These are phyloP conservation scores for Trichosphaerium sp. DNA, from an alignment of 78 protist genomes.

Conservation along the genomic window DNA sequence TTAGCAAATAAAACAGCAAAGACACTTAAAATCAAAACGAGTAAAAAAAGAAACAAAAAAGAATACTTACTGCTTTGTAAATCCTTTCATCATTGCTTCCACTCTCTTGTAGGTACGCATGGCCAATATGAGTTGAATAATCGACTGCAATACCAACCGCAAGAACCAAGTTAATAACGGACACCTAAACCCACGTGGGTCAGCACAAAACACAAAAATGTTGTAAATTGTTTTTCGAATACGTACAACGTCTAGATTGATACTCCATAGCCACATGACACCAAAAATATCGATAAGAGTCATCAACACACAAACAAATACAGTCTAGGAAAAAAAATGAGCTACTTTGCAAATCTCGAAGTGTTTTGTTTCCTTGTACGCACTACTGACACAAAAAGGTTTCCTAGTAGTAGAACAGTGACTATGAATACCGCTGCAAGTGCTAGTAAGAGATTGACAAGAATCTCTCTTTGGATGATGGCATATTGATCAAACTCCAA, in stretches of 20 bases:
- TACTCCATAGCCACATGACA: conserved; percentile 1
- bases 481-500: conserved; percentile 1
- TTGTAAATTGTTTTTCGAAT: no score
- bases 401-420: conserved; percentile 1
- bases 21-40: no score
- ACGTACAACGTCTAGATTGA: conserved; percentile 12
- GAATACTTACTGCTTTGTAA: no score
- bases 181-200: no score
- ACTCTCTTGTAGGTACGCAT: neutral
- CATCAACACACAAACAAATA: neutral
- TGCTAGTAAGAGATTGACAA: neutral
- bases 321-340: no score
- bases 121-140: conserved; percentile 34
- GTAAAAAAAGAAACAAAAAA: no score
- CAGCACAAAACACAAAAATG: no score
- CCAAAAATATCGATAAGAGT: conserved; percentile 12
- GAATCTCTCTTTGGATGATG: conserved; percentile 2
- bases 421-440: neutral
- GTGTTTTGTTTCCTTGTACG: no score
- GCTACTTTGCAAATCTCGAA: no score
- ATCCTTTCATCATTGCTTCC: no score
- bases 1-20: no score
- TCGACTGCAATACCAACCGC: conserved; percentile 33
- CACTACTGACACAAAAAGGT: neutral
- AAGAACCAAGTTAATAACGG: conserved; percentile 10